Evolutionary conservation across 192 early-diverging fungal genomes (phyloP), one percentile per base, ranked within the genome.

Genomic region (Coemansia sp.): DNA sequence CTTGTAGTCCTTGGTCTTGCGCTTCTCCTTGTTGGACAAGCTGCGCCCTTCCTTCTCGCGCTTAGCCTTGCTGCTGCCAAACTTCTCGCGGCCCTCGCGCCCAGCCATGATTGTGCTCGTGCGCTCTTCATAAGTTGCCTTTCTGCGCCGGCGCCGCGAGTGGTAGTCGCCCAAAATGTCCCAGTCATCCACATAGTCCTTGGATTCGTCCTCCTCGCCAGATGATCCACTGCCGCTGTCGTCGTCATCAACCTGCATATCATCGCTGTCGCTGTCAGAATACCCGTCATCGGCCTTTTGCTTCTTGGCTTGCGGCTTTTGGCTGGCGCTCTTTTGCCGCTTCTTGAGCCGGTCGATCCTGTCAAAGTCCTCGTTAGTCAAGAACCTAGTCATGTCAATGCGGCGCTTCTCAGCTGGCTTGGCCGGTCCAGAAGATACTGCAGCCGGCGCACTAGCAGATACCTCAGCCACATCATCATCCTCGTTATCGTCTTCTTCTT

Each of bases 31-130:
- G 84, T 98, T 98, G 62, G 97, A 94, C 29, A 90, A 87, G 32
- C 88, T 90, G 56, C 84, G 81, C 58, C 86, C 85, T 43, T 87
- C 85, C 37, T 84, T 56, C 53, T 56, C 53, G 41, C 91, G 92
- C 73, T 93, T 94, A 61, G 92, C 91, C 86, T 94, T 95, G 61
- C 80, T 86, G 34, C 94, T 93, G 32, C 91, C 90, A 77, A 89
- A 98, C 85, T 97, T 94, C 37, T 94, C 87, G 40, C 95, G 89
- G 16, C 93, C 95, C 74, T 97, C 93, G 39, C 97, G 91, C 44
- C 95, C 95, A 15, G 86, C 89, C 75, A 91, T 82, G 71, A 97
- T 92, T n/a, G 91, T 88, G 37, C 88, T 89, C 74, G 96, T 82
- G 70, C 95, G 89, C 62, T 93, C 92, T 61, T 94, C 94, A 84